Evolutionary conservation across 306 rosid genomes (phyloP), one percentile per base, ranked within the genome.

Genomic region (Crataegus laevigata): DNA sequence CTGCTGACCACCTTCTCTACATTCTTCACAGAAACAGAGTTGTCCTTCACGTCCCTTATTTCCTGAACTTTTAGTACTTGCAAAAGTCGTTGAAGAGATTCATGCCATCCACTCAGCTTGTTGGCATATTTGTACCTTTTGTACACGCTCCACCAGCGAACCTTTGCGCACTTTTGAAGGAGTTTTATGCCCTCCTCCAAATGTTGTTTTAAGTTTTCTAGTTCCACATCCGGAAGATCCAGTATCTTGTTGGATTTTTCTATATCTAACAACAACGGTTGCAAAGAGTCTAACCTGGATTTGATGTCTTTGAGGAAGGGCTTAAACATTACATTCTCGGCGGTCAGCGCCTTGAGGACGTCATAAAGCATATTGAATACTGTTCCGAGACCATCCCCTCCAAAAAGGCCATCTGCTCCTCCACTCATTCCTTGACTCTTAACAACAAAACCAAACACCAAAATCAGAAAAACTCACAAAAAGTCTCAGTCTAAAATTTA

Each of bases 21-120:
- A 11, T 7, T 66, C 0, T 1, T 65, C 34, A 76, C 43, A 50
- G 3, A 12, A 30, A 13, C 18, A 19, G 32, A 70, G 18, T 15
- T 4, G 69, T 42, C 51, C 51, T 75, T 77, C 15, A 6, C 71
- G 65, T 75, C 86, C 69, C 85, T 82, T 1, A 60, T 17, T 36
- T 3, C 74, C 34, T 68, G 85, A 66, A 11, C 75, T 19, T 26
- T 67, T 74, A 87, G 14, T 1, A 77, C 2, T 11, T 30, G 15
- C 64, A 87, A 67, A 54, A 66, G 84, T 10, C 43, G n/a, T 1
- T 0, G 0, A n/a, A 88, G 81, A 0, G 64, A 34, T 3, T 34
- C 19, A 15, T 88, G 78, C 79, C 86, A 79, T 0, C 5, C 78
- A 32, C 73, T 45, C 71, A 91, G 90, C n/a, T 79, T 15, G 25